Conservation (phyloP, 768 basidiomycete species). For the Russula sp. region DNA sequence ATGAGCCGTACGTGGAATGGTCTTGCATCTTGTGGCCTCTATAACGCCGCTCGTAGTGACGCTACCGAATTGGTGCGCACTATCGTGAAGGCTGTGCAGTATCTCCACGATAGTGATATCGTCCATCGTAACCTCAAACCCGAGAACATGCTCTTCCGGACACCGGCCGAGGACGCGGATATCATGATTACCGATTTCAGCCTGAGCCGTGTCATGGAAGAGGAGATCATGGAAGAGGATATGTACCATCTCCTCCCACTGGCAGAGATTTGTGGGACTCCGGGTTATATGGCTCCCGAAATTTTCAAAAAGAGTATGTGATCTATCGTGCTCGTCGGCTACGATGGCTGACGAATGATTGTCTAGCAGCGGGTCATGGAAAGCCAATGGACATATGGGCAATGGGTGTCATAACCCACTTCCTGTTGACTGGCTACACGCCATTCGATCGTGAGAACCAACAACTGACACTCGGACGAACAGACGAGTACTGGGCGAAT, state of each 20-base stretch:
- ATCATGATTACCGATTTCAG: conserved; percentile 99
- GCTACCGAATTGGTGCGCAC: conserved; percentile 86
- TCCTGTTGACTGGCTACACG: conserved; percentile 91
- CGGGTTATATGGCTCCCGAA: conserved; percentile 95
- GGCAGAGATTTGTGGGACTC: conserved; percentile 97
- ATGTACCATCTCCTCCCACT: conserved; percentile 78
- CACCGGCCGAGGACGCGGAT: conserved; percentile 83
- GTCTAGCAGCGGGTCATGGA: conserved; percentile 70
- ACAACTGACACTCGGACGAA: conserved; percentile 40
- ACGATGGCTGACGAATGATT: conserved; percentile 10
- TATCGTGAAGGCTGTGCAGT: conserved; percentile 82
- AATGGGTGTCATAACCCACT: conserved; percentile 98
- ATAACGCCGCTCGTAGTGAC: conserved; percentile 52
- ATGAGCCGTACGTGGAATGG: conserved; percentile 67
- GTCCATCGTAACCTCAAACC: conserved; percentile 98
- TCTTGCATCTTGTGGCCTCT: conserved; percentile 29
- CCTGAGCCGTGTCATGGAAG: conserved; percentile 85
- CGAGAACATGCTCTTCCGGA: conserved; percentile 95
- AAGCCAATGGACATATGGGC: conserved; percentile 97
- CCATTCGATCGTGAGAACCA: conserved; percentile 93
- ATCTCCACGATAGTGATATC: conserved; percentile 88
- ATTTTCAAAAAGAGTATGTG: conserved; percentile 87
- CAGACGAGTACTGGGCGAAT: conserved; percentile 79
- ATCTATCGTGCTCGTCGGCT: background rate
- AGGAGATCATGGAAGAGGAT: conserved; percentile 72